Evolutionary conservation across 805 yeast genomes (phyloP).

Genomic region (Nakazawaea wyomingensis): DNA sequence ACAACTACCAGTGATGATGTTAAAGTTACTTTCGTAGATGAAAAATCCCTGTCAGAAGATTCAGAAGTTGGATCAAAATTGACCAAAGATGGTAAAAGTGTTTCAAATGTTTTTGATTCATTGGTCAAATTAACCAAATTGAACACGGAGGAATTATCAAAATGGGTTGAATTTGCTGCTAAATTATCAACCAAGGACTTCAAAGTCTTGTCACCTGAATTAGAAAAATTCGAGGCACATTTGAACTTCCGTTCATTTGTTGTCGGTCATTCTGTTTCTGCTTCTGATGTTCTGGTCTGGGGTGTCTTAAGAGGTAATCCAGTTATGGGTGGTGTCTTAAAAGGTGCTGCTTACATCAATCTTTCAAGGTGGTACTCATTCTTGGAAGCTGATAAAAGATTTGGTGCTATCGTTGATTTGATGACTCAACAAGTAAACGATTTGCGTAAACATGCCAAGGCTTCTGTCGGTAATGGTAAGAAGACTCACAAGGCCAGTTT

Average conservation of each 20-base stretch:
- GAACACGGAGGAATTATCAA: constrained; percentile 33
- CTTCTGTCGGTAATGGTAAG: constrained; percentile 50
- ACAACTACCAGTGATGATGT: constrained; percentile 44
- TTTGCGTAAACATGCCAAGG: constrained; percentile 62
- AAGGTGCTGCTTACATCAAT: constrained; percentile 78
- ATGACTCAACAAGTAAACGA: constrained; percentile 68
- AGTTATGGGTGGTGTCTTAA: constrained; percentile 85
- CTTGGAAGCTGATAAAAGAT: constrained; percentile 59
- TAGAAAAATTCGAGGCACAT: constrained; percentile 77
- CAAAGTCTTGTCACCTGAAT: constrained; percentile 70
- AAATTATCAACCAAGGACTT: constrained; percentile 80
- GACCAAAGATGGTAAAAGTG: constrained; percentile 36
- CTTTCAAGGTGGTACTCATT: constrained; percentile 90
- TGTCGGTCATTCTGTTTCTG: constrained; percentile 57
- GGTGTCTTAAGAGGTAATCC: constrained; percentile 92
- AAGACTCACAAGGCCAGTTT: constrained; percentile 91
- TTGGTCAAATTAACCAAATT: constrained; percentile 27
- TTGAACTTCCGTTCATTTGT: constrained; percentile 81
- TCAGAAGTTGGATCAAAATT: constrained; percentile 37
- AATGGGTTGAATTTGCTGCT: constrained; percentile 67
- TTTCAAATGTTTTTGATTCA: constrained; percentile 45
- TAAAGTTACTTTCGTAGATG: constrained; percentile 65
- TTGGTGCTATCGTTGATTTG: constrained; percentile 64
- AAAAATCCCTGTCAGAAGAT: constrained; percentile 49
- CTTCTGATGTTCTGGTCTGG: constrained; percentile 88